Base-by-base conservation (phyloP, 2,329 filamentous ascomycete genomes). In the Colletotrichum australisinense region DNA sequence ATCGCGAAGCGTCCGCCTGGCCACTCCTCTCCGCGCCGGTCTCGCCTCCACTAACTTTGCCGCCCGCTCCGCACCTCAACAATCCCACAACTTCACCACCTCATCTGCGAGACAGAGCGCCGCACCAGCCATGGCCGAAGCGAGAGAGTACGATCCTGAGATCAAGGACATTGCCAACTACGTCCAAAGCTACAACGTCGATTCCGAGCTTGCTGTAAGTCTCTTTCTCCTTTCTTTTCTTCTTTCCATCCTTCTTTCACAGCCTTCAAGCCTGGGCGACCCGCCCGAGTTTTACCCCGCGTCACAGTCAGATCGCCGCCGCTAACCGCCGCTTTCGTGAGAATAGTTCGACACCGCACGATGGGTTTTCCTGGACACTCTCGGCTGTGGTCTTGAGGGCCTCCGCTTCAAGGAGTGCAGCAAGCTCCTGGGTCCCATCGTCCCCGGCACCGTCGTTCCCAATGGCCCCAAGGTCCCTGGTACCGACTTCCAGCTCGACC, bases 131-230 rank as follows among this genome's bases (percentile, higher is more conserved):
- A 86, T 85, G 83, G 83, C 87, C 57, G 82, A 86, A 79, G 80
- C 84, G 74, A 85, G 89, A 82, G 88, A 92, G 78, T 98, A 96
- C 84, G 96, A 98, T 82, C 91, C 93, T 76, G 96, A 98, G 87
- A 97, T 98, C 84, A 92, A 92, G 84, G 95, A 98, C 83, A 98
- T 99, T 88, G 96, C 96, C 75, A 91, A 89, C 85, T 99, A 98
- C 86, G 93, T 98, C 82, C 94, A 97, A 89, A 94, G 95, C 83
- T 96, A 95, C 84, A 89, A 94, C 72, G 93, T 98, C 80, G 89
- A 96, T 78, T 98, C 96, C 35, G 94, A 97, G 77, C 90, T 99
- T 79, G 97, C 97, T 82, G 95, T 98, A 88, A 85, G 95, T 87
- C 69, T 26, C 71, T 76, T 42, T 46, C 86, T 70, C 26, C 26